Evolutionary conservation across 2,329 filamentous ascomycete species (phyloP), one percentile per base, ranked within the genome.

Genomic region (Cladosporium sphaerospermum): DNA sequence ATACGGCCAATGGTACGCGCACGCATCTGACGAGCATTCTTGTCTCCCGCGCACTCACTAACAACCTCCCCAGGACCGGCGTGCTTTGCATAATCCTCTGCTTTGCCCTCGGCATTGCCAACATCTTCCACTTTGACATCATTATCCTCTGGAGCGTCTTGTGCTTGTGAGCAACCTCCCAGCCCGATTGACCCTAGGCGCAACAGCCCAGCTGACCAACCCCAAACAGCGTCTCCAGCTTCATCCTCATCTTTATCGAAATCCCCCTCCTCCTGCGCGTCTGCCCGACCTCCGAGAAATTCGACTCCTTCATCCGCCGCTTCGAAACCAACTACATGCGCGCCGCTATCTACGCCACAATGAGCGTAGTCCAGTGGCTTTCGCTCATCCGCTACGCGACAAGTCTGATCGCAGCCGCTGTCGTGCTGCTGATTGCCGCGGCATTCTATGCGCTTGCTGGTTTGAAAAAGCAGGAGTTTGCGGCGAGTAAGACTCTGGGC

Each of bases 311-410:
- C 69, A 92, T 99, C 71, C 90, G 92, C 72, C 85, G 82, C 66
- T 88, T 99, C 77, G 89, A 89, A 59, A 95, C 91, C 55, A 97
- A 96, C 78, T 97, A 91, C 77, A 95, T 93, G 85, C 90, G 93
- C 73, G 92, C 92, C 16, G 86, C 77, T 54, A 86, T 95, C 68
- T 99, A 99, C 73, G 73, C 75, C 54, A 74, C 82, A 68, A 92
- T 97, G 87, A 87, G 83, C 62, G 67, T 85, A 47, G 71, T 95
- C 43, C 90, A 96, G 72, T 97, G 88, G 82, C 75, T 95, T 55
- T 95, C 89, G 69, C 75, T 91, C 58, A 78, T 87, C 56, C 62
- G 66, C 4, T 69, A 73, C 44, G 69, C 80, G 9, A 88, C 85
- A 47, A 89, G 84, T 66, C 75, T 99, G 70, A 88, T 99, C 61